Base-by-base conservation (phyloP, 1,284 basidiomycete genomes). In the Paramarasmius palmivorus region DNA sequence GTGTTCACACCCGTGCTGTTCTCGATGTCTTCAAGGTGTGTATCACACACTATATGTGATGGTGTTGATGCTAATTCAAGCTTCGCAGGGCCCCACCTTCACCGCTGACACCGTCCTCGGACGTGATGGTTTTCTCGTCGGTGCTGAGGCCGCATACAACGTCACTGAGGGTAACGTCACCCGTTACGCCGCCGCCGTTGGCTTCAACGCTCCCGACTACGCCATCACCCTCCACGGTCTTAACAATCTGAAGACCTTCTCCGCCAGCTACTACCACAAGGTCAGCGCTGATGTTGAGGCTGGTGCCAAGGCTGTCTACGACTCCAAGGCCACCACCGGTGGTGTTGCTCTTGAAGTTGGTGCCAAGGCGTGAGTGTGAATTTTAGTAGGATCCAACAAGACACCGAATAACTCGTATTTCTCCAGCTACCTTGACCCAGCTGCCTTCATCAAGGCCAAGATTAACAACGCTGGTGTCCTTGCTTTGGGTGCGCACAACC, bases 181-280 rank as follows among this genome's bases (percentile, higher is more conserved):
- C 66, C 90, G 91, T 67, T 99, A 97, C 78, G 90, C 95, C 60
- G 85, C 91, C 64, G 96, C 94, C 56, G 72, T 93, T 61, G 97
- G 95, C 68, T 98, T 90, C 86, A 93, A 90, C 69, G 95, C 95
- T 47, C 93, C 95, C 49, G 93, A 98, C 73, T 99, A 98, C 78
- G 93, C 95, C 61, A 86, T 98, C 72, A 95, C 96, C 65, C 67
- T 98, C 58, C 95, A 98, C 77, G 94, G 90, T 61, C 86, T 98
- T 68, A 90, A 93, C 80, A 98, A 98, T 85, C 76, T 98, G 72
- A 91, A 89, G 68, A 89, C 89, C 67, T 98, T 95, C 82, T 83
- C 90, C 58, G 97, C 96, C 63, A 93, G 90, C 74, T 99, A 98
- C 86, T 99, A 98, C 83, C 97, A 99, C 86, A 92, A 92, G 65